These are phyloP conservation scores for Basipetospora chlamydospora DNA, from an alignment of 2,329 filamentous ascomycete genomes.

Conservation along the genomic window DNA sequence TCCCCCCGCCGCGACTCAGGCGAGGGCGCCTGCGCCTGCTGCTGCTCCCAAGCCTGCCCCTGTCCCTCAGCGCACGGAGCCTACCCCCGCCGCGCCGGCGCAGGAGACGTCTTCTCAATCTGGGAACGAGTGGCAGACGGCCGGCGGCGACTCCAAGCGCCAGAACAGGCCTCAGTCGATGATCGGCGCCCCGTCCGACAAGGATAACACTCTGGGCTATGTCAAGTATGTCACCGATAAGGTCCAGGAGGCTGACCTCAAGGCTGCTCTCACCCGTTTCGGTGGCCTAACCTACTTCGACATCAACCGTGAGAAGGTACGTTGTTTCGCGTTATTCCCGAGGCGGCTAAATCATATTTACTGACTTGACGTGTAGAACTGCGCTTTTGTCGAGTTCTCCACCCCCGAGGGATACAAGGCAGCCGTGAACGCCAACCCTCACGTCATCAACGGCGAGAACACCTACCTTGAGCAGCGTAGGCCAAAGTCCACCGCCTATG, in stretches of 20 bases:
- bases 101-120: conserved; percentile 23
- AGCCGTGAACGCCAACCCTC: conserved; percentile 72
- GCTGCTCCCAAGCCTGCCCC: conserved; percentile 23
- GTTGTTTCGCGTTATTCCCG: conserved; percentile 9
- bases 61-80: conserved; percentile 13
- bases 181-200: conserved; percentile 47
- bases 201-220: conserved; percentile 70
- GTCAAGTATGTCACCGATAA: conserved; percentile 93
- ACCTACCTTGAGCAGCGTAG: conserved; percentile 84
- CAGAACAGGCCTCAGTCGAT: conserved; percentile 61
- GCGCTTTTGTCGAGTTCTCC: conserved; percentile 90
- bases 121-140: conserved; percentile 73
- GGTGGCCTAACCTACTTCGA: conserved; percentile 62
- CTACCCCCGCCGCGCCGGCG: conserved; percentile 22
- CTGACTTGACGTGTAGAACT: conserved; percentile 51
- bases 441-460: conserved; percentile 66
- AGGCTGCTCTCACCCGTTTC: conserved; percentile 53
- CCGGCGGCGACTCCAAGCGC: conserved; percentile 69
- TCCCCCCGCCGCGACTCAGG: conserved; percentile 25
- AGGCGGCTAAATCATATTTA: not conserved
- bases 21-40: conserved; percentile 30
- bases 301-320: conserved; percentile 71
- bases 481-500: conserved; percentile 56
- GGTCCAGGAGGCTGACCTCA: conserved; percentile 61
- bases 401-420: conserved; percentile 68